Percentiles rank a stretch among this genome's conserved stretches.
Conservation (phyloP, 2,329 filamentous ascomycete species). For the Diplodia scrobiculata region DNA sequence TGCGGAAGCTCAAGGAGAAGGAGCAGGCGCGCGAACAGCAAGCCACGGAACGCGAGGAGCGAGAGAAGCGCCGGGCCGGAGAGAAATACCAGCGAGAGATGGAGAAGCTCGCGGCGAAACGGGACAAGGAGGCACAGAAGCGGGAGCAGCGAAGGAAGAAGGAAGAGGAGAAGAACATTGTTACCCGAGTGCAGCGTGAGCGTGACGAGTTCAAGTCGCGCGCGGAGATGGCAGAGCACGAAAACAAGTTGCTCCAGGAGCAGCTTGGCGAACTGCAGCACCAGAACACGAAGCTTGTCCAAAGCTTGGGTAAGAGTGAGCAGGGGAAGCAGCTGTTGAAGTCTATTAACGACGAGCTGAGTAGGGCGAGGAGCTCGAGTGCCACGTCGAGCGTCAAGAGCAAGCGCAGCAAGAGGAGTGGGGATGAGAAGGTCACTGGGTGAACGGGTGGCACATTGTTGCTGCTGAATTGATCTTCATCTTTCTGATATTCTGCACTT, state of each 20-base stretch:
- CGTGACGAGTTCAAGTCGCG: constrained; percentile 51
- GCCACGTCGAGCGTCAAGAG: constrained; percentile 24
- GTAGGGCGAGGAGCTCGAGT: constrained; percentile 33
- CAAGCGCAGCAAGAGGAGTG: constrained; percentile 17
- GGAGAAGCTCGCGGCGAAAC: constrained; percentile 67
- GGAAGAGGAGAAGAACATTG: constrained; percentile 59
- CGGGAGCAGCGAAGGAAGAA: constrained; percentile 64
- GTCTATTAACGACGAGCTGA: constrained; percentile 39
- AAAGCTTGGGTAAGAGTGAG: constrained; percentile 48
- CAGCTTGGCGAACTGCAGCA: constrained; percentile 59
- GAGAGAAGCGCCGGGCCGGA: constrained; percentile 51
- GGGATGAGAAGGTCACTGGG: background rate
- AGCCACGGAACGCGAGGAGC: constrained; percentile 60
- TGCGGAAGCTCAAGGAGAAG: constrained; percentile 59
- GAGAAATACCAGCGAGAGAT: constrained; percentile 49
- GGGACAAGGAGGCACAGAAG: constrained; percentile 64
- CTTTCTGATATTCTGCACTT: background rate
- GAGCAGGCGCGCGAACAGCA: constrained; percentile 44
- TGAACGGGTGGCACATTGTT: background rate
- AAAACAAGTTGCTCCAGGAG: constrained; percentile 54
- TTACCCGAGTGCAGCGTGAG: constrained; percentile 53
- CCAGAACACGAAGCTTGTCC: constrained; percentile 59
- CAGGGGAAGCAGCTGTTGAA: constrained; percentile 40
- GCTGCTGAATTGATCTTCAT: background rate
- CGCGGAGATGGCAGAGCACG: constrained; percentile 51